These are phyloP conservation scores for Mycosphaerella sp. DNA, from an alignment of 2,329 filamentous ascomycete genomes.

Conservation along the genomic window DNA sequence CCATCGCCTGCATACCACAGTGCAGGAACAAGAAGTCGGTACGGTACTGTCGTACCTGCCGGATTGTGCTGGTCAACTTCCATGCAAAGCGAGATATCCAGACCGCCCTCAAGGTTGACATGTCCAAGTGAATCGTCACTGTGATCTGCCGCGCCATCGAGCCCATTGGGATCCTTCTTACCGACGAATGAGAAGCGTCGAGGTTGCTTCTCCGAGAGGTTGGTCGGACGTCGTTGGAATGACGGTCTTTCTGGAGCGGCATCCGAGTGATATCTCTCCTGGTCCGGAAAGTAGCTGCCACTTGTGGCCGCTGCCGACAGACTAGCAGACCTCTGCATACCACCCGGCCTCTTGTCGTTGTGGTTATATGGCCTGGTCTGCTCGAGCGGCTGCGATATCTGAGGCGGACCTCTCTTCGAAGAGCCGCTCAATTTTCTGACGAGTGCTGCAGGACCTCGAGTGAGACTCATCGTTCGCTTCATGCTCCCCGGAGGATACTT, in stretches of 20 bases:
- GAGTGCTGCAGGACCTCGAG: slow-evolving; percentile 37
- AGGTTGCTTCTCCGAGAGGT: slow-evolving; percentile 38
- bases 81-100: slow-evolving; percentile 84
- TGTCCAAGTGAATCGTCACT: slow-evolving; percentile 44
- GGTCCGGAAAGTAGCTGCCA: slow-evolving; percentile 9
- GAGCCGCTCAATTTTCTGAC: slow-evolving; percentile 39
- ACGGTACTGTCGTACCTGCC: slow-evolving; percentile 78
- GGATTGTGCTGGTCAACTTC: slow-evolving; percentile 84
- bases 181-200: slow-evolving; percentile 27
- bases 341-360: slow-evolving; percentile 5
- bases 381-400: slow-evolving; percentile 17
- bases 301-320: slow-evolving; percentile 14
- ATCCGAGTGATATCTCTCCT: slow-evolving; percentile 2
- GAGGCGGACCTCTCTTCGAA: slow-evolving; percentile 21
- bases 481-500: slow-evolving; percentile 31
- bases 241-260: slow-evolving; percentile 30
- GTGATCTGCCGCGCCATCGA: slow-evolving; percentile 47
- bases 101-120: slow-evolving; percentile 71
- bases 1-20: slow-evolving; percentile 46
- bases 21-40: slow-evolving; percentile 76
- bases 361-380: slow-evolving; percentile 21
- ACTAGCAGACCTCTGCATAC: slow-evolving; percentile 24
- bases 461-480: slow-evolving; percentile 32
- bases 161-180: slow-evolving; percentile 50
- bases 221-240: slow-evolving; percentile 43